phyloP scores from a whole-genome alignment of 805 yeast genomes.

The Teunomyces kruisii region DNA sequence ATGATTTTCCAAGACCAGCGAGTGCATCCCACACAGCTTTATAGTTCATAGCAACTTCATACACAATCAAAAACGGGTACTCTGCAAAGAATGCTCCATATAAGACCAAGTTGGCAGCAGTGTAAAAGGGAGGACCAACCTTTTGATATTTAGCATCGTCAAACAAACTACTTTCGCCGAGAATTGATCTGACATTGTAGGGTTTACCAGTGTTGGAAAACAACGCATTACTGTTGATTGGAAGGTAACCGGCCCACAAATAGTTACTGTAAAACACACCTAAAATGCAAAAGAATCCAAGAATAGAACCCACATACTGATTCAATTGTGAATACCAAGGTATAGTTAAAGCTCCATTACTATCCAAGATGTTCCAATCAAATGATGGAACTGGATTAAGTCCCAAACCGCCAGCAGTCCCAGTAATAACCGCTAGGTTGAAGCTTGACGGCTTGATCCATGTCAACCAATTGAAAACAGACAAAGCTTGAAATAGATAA shows the following conservation, averaged over 20 bases:
- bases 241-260: no score
- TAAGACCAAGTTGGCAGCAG: slow-evolving; percentile 20
- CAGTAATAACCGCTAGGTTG: slow-evolving; percentile 49
- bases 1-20: slow-evolving; percentile 10
- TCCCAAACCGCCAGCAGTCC: slow-evolving; percentile 37
- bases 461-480: slow-evolving; percentile 53
- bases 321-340: no score
- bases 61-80: slow-evolving; percentile 26
- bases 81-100: slow-evolving; percentile 25
- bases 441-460: slow-evolving; percentile 56
- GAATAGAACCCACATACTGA: no score
- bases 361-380: slow-evolving; percentile 25
- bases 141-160: slow-evolving; percentile 17
- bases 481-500: slow-evolving; percentile 41
- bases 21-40: slow-evolving; percentile 12
- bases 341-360: background rate
- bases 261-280: no score
- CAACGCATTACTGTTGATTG: no score
- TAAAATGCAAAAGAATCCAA: no score
- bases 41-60: slow-evolving; percentile 16
- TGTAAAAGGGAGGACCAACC: slow-evolving; percentile 22
- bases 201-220: no score
- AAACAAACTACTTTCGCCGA: background rate
- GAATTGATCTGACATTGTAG: no score
- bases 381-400: slow-evolving; percentile 30